phyloP scores from a whole-genome alignment of 305 asterid species.

The Fraxinus greggii region DNA sequence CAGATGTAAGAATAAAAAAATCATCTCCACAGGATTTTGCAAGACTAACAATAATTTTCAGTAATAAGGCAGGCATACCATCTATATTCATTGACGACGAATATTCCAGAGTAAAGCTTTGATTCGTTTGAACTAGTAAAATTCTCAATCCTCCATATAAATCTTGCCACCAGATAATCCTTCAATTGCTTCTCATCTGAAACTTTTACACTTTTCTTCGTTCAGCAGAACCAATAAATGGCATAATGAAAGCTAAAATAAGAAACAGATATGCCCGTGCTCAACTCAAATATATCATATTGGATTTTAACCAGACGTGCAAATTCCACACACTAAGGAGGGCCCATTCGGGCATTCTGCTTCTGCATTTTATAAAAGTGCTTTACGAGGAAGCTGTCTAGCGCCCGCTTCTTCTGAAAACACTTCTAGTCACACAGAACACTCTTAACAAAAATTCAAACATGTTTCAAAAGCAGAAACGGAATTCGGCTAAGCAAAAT shows the following conservation, averaged over 20 bases:
- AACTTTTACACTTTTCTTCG: neutral
- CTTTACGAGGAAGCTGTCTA: too few species aligned
- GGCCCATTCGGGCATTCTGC: too few species aligned
- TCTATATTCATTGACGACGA: constrained; percentile 17
- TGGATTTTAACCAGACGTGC: neutral
- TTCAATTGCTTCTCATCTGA: neutral
- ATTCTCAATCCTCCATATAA: constrained; percentile 26
- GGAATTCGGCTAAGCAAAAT: too few species aligned
- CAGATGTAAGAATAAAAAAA: neutral
- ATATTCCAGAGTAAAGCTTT: constrained; percentile 21
- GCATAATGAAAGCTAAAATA: neutral
- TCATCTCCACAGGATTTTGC: neutral
- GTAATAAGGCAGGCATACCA: constrained; percentile 7
- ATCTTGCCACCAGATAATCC: constrained; percentile 20
- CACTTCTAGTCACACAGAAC: too few species aligned
- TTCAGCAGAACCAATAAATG: neutral
- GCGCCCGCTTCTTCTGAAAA: too few species aligned
- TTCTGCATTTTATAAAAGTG: too few species aligned
- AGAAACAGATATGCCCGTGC: neutral
- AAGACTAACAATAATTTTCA: neutral
- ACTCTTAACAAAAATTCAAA: too few species aligned
- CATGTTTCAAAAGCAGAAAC: too few species aligned
- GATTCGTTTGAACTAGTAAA: constrained; percentile 15
- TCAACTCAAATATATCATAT: neutral
- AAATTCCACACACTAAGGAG: too few species aligned